Conservation (phyloP, 306 rosid species). For the Carpinus viminea region DNA sequence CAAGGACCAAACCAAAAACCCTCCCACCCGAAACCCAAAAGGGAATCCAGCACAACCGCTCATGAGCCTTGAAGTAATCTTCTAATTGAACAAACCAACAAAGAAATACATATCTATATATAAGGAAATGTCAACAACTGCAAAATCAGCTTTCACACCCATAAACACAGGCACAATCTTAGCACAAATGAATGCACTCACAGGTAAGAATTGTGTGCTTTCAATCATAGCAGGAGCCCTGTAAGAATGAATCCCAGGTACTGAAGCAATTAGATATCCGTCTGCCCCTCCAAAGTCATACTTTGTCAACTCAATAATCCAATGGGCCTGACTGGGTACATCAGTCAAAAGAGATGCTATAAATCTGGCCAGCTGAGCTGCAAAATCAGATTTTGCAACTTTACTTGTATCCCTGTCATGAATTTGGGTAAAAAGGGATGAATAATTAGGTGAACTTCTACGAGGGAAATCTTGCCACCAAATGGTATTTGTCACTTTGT, state of each 20-base stretch:
- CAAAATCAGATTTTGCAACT: slow-evolving; percentile 61
- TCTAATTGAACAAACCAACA: slow-evolving; percentile 4
- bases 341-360: slow-evolving; percentile 73
- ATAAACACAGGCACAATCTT: slow-evolving; percentile 14
- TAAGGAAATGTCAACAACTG: slow-evolving; percentile 15
- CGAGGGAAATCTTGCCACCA: slow-evolving; percentile 95
- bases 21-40: too few relatives aligned
- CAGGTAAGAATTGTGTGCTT: slow-evolving; percentile 29
- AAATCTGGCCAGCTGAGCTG: slow-evolving; percentile 81
- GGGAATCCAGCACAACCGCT: too few relatives aligned
- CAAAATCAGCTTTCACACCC: slow-evolving; percentile 11
- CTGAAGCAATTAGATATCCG: slow-evolving; percentile 74
- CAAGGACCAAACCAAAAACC: too few relatives aligned
- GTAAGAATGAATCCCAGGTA: slow-evolving; percentile 71
- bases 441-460: slow-evolving; percentile 43
- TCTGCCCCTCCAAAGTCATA: slow-evolving; percentile 72
- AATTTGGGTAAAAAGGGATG: slow-evolving; percentile 58
- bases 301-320: slow-evolving; percentile 66
- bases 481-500: slow-evolving; percentile 67
- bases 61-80: not conserved
- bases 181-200: slow-evolving; percentile 37
- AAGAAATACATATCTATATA: slow-evolving; percentile 18
- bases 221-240: slow-evolving; percentile 42
- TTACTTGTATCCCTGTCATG: slow-evolving; percentile 25
- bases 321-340: slow-evolving; percentile 68